Base-by-base conservation (phyloP, 1,284 basidiomycete genomes). In the Ganoderma lingzhi region DNA sequence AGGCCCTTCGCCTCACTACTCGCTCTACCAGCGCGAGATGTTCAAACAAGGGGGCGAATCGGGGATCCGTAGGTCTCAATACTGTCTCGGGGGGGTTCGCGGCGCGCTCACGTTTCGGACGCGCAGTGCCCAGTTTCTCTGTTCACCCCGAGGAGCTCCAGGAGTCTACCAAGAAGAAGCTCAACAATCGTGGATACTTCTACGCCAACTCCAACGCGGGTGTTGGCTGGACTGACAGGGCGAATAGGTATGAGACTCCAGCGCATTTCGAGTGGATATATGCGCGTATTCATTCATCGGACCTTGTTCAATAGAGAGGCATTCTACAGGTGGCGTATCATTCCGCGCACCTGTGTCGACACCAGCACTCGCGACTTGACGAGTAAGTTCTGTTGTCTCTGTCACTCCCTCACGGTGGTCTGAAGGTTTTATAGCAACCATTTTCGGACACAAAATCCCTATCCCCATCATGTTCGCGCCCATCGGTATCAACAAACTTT, bases 121-220 rank as follows among this genome's bases (percentile, higher is more conserved):
- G 35, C 35, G 8, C 67, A 82, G 80, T 82, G 4, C 78, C 81
- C 2, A 77, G 68, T 66, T 82, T 83, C 76, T 83, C 84, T 28
- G 82, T 84, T 3, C 84, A 88, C 70, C 80, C 87, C 0, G 86
- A 88, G 15, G 83, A 86, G 71, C 80, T 89, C 6, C 83, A 82
- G 42, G 81, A 83, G 55, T 83, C 85, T 3, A 85, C 84, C 4
- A 85, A 85, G 78, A 82, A 84, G 67, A 86, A 86, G 67, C 77
- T 89, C 37, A 86, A 80, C 60, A 83, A 87, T 69, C 82, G 86
- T 53, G 85, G 82, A 2, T 88, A 86, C 77, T 85, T 85, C 67
- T 88, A 88, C 70, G 87, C 87, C 6, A 85, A 84, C 76, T 87
- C 86, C 5, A 88, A 89, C 72, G 87, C 88, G 3, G 87, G 87